Base-by-base conservation (phyloP, 2,329 filamentous ascomycete species). In the Emmonsia crescens region DNA sequence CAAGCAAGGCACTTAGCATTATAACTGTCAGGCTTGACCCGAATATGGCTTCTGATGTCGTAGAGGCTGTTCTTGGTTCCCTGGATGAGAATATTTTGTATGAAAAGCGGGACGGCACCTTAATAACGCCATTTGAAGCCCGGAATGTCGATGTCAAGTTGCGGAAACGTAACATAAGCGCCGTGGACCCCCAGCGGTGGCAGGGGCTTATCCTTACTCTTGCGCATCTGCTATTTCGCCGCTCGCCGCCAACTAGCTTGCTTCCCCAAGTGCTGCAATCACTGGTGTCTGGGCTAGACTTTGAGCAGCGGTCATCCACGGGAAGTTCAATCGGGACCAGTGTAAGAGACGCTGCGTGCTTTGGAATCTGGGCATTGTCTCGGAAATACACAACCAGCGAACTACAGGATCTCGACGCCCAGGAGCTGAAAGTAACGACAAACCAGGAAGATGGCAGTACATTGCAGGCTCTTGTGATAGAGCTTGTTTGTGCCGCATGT, bases 331-430 rank as follows among this genome's bases (percentile, higher is more conserved):
- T 93, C 12, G 94, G 94, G 1, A 88, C 89, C 1, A 96, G 95
- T 67, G 92, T 99, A 19, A 85, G 94, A 55, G 94, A 99, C 76
- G 93, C 94, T 14, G 91, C 94, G 2, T 96, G 92, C 72, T 99
- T 97, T 72, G 94, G 94, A 6, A 87, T 97, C 29, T 99, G 94
- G 94, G 89, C 92, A 1, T 74, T 97, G 8, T 90, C 93, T 27
- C 83, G 94, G 61, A 87, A 93, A 60, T 99, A 97, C 69, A 86
- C 84, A 0, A 96, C 91, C 0, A 71, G 78, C 0, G 93, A 97
- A 72, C 80, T 97, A 6, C 79, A 88, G 12, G 78, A 79, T 0
- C 82, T 95, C 0, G 77, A 83, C 1, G 58, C 68, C 3, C 67
- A 70, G 46, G 61, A 65, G 10, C 68, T 76, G 9, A 70, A 68